Base-by-base conservation (phyloP, 2,329 filamentous ascomycete species). In the Alternaria atra region DNA sequence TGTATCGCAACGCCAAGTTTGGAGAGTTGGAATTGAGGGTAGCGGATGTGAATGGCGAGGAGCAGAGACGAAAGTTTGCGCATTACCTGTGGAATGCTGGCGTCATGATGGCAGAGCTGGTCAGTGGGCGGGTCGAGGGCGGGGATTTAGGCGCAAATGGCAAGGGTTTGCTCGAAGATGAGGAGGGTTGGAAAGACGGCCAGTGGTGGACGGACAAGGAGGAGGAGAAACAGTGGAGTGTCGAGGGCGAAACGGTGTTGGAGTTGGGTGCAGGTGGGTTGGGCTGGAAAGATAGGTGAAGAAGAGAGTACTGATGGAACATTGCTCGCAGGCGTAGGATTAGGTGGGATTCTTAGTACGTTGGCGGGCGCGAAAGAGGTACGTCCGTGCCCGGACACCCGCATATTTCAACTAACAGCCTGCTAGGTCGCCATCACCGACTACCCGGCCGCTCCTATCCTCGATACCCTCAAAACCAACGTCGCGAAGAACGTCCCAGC, bases 41-140 rank as follows among this genome's bases (percentile, higher is more conserved):
- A 1, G 80, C 81, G 7, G 79, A 83, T 66, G 68, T 87, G 79
- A 73, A 80, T 32, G 80, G 76, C 32, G 86, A 89, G 55, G 78
- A 83, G 30, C 85, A 88, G 68, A 80, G 89, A 51, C 76, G 78
- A 20, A 83, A 92, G 44, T 92, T 91, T 73, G 87, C 88, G 63
- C 90, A 93, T 73, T 91, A 89, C 75, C 78, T 92, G 27, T 93
- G 90, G 90, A 93, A 93, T 77, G 83, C 89, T 6, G 80, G 81
- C 0, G 71, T 84, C 29, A 71, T 83, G 65, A 75, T 83, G 76
- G 81, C 75, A 5, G 82, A 84, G 68, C 59, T 83, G 42, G 72
- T 83, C 30, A 79, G 76, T 5, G 79, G 78, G 37, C 42, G 61
- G 60, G 50, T 61, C 15, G 52, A 43, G 15, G 61, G 64, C 5